Percentiles rank a stretch among this genome's conserved stretches.
These are phyloP conservation scores for Shiraia sp. DNA, from an alignment of 2,329 filamentous ascomycete species.

Conservation along the genomic window DNA sequence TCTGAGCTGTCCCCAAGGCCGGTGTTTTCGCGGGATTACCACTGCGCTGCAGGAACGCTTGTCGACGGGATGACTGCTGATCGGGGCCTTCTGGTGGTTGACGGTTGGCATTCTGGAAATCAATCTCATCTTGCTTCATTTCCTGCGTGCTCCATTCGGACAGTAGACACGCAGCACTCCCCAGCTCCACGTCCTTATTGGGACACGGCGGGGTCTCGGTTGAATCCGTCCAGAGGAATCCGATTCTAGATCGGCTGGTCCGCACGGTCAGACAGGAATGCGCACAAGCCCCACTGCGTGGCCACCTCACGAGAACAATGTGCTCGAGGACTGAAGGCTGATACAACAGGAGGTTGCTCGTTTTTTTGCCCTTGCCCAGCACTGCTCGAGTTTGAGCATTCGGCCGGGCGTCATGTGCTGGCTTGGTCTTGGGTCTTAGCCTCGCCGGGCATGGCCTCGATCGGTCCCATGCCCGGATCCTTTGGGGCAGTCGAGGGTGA, in stretches of 20 bases:
- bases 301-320: conserved; percentile 25
- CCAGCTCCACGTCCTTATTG: conserved; percentile 4
- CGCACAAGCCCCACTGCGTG: conserved; percentile 39
- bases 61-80: conserved; percentile 25
- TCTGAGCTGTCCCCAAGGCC: conserved; percentile 17
- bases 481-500: background rate
- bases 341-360: conserved; percentile 5
- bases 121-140: conserved; percentile 7
- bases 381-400: conserved; percentile 10
- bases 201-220: conserved; percentile 14
- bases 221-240: conserved; percentile 26
- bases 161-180: background rate
- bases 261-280: conserved; percentile 34
- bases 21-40: conserved; percentile 39
- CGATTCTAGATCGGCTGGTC: conserved; percentile 38
- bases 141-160: conserved; percentile 7
- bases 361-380: background rate
- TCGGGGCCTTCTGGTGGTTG: conserved; percentile 11
- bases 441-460: too few species aligned
- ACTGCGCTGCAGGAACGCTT: conserved; percentile 45
- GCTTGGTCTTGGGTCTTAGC: conserved; percentile 8
- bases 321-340: conserved; percentile 25
- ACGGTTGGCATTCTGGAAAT: conserved; percentile 20
- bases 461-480: background rate
- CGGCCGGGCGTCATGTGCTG: conserved; percentile 13